phyloP scores from a whole-genome alignment of 345 rosid genomes.

The Euphorbia peplus region DNA sequence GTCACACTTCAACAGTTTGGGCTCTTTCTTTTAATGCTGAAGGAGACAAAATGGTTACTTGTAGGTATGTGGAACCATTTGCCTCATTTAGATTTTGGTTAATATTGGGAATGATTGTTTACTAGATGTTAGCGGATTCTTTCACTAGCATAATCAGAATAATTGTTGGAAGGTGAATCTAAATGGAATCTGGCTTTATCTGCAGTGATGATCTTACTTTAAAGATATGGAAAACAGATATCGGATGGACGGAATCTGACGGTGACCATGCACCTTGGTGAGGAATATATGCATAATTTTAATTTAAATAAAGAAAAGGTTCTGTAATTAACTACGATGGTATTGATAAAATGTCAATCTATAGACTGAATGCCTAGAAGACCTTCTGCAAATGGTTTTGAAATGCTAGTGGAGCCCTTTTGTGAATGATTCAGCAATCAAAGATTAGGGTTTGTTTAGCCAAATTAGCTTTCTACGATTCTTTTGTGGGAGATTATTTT shows the following conservation, averaged over 20 bases:
- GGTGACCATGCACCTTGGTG: constrained; percentile 78
- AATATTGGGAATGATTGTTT: not conserved
- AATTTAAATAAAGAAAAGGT: too few relatives aligned
- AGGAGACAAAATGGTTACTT: constrained; percentile 90
- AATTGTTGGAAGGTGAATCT: constrained; percentile 3
- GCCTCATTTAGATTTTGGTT: constrained; percentile 9
- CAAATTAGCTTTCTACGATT: not conserved
- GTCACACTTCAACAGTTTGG: constrained; percentile 94
- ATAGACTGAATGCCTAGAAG: not conserved
- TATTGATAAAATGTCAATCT: too few relatives aligned
- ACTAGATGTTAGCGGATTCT: constrained; percentile 3
- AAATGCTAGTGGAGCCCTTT: not conserved
- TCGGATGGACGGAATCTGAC: constrained; percentile 51
- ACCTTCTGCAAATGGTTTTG: not conserved
- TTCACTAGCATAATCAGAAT: not conserved
- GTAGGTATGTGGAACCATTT: constrained; percentile 52
- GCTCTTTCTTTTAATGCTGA: constrained; percentile 66
- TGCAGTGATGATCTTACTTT: constrained; percentile 95
- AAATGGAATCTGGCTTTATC: constrained; percentile 18
- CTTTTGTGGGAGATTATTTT: not conserved
- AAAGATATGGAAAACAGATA: constrained; percentile 80
- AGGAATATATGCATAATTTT: constrained; percentile 29
- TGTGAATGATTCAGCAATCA: not conserved
- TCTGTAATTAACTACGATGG: too few relatives aligned
- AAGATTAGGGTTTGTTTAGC: not conserved